A percentile compares a stretch with the other conserved stretches of the same genome.
Evolutionary conservation across 2,329 filamentous ascomycete species (phyloP).

Genomic region (Fusarium pseudoanthophilum): DNA sequence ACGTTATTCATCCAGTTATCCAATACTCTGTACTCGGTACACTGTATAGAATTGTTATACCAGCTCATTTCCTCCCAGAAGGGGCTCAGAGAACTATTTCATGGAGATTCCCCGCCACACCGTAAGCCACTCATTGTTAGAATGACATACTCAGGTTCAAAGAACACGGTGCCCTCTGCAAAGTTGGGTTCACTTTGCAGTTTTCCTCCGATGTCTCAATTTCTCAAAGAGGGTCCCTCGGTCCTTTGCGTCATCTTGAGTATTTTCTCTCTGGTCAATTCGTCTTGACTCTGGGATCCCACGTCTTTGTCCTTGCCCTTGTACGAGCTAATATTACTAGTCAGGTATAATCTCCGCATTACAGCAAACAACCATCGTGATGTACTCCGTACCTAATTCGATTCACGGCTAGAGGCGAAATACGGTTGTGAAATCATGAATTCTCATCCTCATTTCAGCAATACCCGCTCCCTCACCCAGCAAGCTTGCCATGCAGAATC

Average conservation of each 20-base stretch:
- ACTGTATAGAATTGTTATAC: background rate
- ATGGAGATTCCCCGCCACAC: conserved; percentile 20
- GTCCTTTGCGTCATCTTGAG: conserved; percentile 30
- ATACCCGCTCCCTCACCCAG: background rate
- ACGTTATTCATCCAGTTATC: conserved; percentile 1
- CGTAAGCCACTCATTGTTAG: conserved; percentile 14
- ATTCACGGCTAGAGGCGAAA: conserved; percentile 15
- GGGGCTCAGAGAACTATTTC: background rate
- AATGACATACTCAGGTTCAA: conserved; percentile 7
- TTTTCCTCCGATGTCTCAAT: background rate
- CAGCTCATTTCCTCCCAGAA: conserved; percentile 21
- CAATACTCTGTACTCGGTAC: background rate
- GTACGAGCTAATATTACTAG: conserved; percentile 28
- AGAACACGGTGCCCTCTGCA: background rate
- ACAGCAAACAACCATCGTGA: conserved; percentile 34
- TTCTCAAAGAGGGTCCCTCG: conserved; percentile 5
- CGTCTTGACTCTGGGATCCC: conserved; percentile 16
- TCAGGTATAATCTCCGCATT: conserved; percentile 41
- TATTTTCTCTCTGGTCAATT: conserved; percentile 9
- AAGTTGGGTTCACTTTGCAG: background rate
- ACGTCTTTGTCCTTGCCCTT: conserved; percentile 33
- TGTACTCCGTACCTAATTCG: conserved; percentile 10
- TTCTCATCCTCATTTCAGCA: background rate
- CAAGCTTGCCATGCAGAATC: background rate
- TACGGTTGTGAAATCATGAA: background rate